Percentiles rank a stretch among this genome's conserved stretches.
phyloP scores from a whole-genome alignment of 495 filamentous ascomycete genomes.

The Endocarpon pusillum region DNA sequence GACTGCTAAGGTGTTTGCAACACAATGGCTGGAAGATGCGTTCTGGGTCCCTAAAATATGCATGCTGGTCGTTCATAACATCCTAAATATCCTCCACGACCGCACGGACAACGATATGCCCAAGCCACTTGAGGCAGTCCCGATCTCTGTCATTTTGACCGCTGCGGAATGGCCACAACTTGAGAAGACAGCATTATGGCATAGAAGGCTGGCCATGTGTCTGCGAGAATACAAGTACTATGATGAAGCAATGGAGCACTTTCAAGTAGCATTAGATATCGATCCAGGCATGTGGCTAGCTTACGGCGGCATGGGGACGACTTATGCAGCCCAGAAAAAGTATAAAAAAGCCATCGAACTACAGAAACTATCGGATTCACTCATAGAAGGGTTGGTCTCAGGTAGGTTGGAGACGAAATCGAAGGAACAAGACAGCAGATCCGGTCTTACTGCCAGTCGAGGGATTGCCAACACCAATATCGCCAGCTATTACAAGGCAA shows the following conservation, averaged over 20 bases:
- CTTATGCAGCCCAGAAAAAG: neutral
- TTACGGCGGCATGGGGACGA: neutral
- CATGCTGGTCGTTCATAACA: neutral
- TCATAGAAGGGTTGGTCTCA: neutral
- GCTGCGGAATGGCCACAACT: neutral
- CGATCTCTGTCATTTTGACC: neutral
- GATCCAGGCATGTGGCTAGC: neutral
- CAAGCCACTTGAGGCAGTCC: neutral
- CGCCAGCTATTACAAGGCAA: neutral
- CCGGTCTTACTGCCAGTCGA: neutral
- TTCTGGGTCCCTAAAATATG: neutral
- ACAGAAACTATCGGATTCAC: no score
- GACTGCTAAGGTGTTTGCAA: neutral
- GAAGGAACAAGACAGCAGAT: neutral
- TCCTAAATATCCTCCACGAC: neutral
- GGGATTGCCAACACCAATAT: neutral
- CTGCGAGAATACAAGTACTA: neutral
- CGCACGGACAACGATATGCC: neutral
- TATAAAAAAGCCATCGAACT: neutral
- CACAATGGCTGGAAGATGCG: neutral
- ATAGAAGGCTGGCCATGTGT: neutral
- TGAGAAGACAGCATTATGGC: neutral
- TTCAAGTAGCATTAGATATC: neutral
- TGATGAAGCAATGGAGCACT: neutral
- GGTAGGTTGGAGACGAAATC: neutral